Base-by-base conservation (phyloP, 2,329 filamentous ascomycete species). In the Blastomyces parvus region DNA sequence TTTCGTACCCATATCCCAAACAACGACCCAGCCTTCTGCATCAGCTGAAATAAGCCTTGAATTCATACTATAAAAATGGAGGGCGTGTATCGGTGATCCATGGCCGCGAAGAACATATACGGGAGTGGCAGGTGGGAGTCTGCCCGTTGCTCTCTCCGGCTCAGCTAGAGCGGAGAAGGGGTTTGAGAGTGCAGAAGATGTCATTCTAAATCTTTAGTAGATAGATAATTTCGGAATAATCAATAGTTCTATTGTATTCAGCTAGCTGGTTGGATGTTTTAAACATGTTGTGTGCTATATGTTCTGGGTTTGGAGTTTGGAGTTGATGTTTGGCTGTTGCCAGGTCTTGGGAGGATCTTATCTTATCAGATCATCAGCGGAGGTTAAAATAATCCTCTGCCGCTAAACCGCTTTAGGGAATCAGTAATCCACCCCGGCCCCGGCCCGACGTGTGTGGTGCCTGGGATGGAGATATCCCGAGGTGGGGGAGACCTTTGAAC, bases 1-100 rank as follows among this genome's bases (percentile, higher is more conserved):
- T 80, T 95, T 92, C 60, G 87, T 89, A 33, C 87, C 83, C 48
- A 96, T 79, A 72, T 90, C 88, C 94, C 94, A 99, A 27, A 91
- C 78, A 7, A 96, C 83, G 42, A 96, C 81, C 82, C 88, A 97
- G 64, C 94, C 94, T 52, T 96, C 89, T 9, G 91, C 89, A 76
- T 99, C 94, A 44, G 89, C 93, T 0, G 91, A 94, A 14, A 90
- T 79, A 6, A 99, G 85, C 42, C 90, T 87, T 64, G 84, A 82
- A 73, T 97, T 96, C 50, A 79, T 74, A 61, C 84, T 82, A 68
- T 90, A 80, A 72, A 97, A 93, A 61, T 83, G 79, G 3, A 92
- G 82, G 25, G 86, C 84, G 72, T 97, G 91, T 58, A 97, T 86
- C 67, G 91, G 86, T 0, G 88, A 83, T 62, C 84, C 83, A 78